Conservation (phyloP, 2,329 filamentous ascomycete genomes). For the Colletotrichum chlorophyti region DNA sequence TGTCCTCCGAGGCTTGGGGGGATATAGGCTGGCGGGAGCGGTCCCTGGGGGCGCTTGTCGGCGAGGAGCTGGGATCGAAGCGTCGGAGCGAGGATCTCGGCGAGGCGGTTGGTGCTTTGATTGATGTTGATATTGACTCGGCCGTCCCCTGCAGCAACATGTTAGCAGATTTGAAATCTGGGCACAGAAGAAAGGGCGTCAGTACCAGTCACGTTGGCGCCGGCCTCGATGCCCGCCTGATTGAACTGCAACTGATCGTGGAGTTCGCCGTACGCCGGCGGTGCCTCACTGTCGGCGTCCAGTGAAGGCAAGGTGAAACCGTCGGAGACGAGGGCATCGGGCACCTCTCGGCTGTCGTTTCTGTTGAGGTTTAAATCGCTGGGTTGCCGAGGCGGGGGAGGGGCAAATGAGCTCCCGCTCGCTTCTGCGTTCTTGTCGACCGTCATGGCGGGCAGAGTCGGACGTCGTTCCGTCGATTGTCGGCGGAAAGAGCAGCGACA, state of each 20-base stretch:
- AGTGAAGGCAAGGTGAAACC: slow-evolving; percentile 50
- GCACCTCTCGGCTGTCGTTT: slow-evolving; percentile 33
- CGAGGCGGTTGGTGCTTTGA: slow-evolving; percentile 70
- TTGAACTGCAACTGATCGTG: slow-evolving; percentile 64
- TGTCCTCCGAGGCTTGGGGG: slow-evolving; percentile 74
- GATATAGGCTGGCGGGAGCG: slow-evolving; percentile 72
- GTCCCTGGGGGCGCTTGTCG: slow-evolving; percentile 44
- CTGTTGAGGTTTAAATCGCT: slow-evolving; percentile 15
- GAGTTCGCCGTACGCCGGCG: slow-evolving; percentile 65
- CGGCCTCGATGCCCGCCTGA: slow-evolving; percentile 68
- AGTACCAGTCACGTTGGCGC: slow-evolving; percentile 63
- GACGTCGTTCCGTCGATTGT: background rate
- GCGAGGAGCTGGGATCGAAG: slow-evolving; percentile 63
- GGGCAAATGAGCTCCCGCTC: slow-evolving; percentile 21
- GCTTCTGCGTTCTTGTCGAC: slow-evolving; percentile 12
- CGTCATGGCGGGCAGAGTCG: slow-evolving; percentile 19
- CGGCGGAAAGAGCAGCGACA: background rate
- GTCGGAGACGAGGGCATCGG: slow-evolving; percentile 44
- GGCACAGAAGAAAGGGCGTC: background rate
- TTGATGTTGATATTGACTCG: slow-evolving; percentile 82
- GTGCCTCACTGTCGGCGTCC: slow-evolving; percentile 48
- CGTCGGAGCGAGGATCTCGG: slow-evolving; percentile 71
- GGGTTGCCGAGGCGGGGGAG: slow-evolving; percentile 10
- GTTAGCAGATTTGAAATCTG: slow-evolving; percentile 27
- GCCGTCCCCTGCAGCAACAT: slow-evolving; percentile 65